A percentile compares a stretch with the other conserved stretches of the same genome.
Evolutionary conservation across 164 flowering plant species (phyloP).

Genomic region (Litsea cubeba): DNA sequence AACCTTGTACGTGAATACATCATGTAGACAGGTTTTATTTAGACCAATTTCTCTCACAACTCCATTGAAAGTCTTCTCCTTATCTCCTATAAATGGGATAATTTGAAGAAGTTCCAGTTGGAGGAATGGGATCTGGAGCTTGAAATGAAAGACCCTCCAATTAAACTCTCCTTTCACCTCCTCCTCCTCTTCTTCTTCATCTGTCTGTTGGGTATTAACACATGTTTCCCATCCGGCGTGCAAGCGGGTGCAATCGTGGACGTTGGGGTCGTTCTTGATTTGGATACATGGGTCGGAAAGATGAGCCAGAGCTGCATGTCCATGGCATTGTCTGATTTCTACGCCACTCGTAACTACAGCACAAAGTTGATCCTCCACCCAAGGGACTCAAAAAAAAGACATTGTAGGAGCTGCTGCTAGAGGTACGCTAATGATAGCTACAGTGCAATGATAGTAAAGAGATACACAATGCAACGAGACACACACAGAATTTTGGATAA

Average conservation of each 20-base stretch:
- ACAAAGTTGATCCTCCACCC: constrained; percentile 11
- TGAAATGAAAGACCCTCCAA: not conserved
- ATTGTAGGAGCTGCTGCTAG: constrained; percentile 13
- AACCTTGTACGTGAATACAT: too few relatives aligned
- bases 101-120: too few relatives aligned
- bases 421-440: constrained; percentile 7
- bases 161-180: not conserved
- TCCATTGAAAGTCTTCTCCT: too few relatives aligned
- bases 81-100: too few relatives aligned
- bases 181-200: not conserved
- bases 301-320: constrained; percentile 8
- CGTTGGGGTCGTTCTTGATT: constrained; percentile 16
- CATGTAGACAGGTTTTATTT: too few relatives aligned
- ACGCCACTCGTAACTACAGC: constrained; percentile 3
- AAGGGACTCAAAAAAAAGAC: constrained; percentile 9
- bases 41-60: too few relatives aligned
- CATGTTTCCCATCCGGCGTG: not conserved
- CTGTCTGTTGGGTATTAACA: not conserved
- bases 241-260: constrained; percentile 1
- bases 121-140: not conserved
- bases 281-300: constrained; percentile 11
- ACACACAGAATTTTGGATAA: too few relatives aligned
- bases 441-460: too few relatives aligned
- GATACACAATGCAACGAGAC: too few relatives aligned
- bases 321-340: constrained; percentile 20